Base-by-base conservation (phyloP, 2,329 filamentous ascomycete genomes). In the Plectosphaerella sp. region DNA sequence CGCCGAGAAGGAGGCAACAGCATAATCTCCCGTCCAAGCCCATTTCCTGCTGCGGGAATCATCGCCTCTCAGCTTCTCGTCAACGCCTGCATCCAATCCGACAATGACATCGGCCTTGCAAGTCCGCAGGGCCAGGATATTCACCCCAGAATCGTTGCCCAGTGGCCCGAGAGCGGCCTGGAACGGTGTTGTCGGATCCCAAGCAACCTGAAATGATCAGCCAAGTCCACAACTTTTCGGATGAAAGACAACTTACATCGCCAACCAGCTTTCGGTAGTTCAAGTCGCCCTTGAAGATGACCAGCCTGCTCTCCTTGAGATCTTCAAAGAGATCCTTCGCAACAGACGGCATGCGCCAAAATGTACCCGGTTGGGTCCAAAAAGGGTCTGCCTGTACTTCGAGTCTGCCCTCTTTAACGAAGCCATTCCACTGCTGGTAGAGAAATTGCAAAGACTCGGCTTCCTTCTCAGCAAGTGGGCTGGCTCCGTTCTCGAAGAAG, bases 31-130 rank as follows among this genome's bases (percentile, higher is more conserved):
- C 11, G 28, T 33, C 28, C 28, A 33, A 5, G 28, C 28, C 28
- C 28, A 33, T 3, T 9, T 33, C 28, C 28, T 33, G 28, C 28
- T 33, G 8, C 11, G 8, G 3, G 28, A 9, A 10, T 9, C 28
- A 33, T 33, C 28, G 8, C 28, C 75, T 59, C 79, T 84, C 50
- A 97, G 75, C 66, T 86, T 82, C 71, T 96, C 91, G 63, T 97
- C 93, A 65, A 87, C 82, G 6, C 92, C 91, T 9, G 83, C 69
- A 11, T 85, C 79, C n/a, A 99, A 75, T 0, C 91, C 93, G 22
- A 97, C 93, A 0, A 97, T 90, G 8, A 95, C 90, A 66, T 99
- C 94, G 0, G 92, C 92, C 73, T 97, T 97, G 77, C 93, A 97
- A 0, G 94, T 97, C 52, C 94, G 83, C 57, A 97, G 78, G 0